Evolutionary conservation across 345 rosid species (phyloP), one percentile per base, ranked within the genome.

Genomic region (Mercurialis annua): DNA sequence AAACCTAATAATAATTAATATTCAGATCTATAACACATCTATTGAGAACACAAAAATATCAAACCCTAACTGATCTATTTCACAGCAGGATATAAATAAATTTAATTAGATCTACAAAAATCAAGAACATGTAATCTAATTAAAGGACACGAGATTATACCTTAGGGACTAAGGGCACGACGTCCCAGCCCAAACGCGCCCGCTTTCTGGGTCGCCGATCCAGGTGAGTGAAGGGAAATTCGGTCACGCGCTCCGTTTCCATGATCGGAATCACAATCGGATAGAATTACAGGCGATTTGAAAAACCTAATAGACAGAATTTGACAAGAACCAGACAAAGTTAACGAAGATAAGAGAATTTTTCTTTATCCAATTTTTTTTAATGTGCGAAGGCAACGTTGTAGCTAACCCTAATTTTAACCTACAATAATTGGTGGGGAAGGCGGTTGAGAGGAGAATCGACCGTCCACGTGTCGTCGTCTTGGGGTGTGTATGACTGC

Each of bases 171-270:
- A 78, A 75, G 64, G 90, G 87, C 3, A 87, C 92, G 59, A 87
- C 92, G 59, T 92, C 98, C 98, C 98, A 89, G 57, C 98, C 98
- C 65, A 92, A 71, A 69, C 97, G 97, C 51, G 85, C 87, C 71
- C 96, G 81, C 84, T 91, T 91, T 61, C 97, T 75, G 10, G 98
- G 98, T 46, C 96, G 92, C 21, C 86, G 90, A 75, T 89, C 96
- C 62, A 89, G 79, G 66, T 82, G 85, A 71, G 89, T 59, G 34
- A 66, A 84, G 40, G 98, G 96, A 66, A 92, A 77, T 71, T 86
- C 87, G 5, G 78, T 80, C 64, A 84, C 84, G 76, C 93, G 90
- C 74, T 89, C 96, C 90, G 80, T 89, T 94, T 89, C 96, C 98
- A 92, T 92, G 69, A 49, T 43, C 63, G 43, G 26, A 59, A 57